Conservation (phyloP, 2,329 filamentous ascomycete species). For the Colletotrichum lentis region DNA sequence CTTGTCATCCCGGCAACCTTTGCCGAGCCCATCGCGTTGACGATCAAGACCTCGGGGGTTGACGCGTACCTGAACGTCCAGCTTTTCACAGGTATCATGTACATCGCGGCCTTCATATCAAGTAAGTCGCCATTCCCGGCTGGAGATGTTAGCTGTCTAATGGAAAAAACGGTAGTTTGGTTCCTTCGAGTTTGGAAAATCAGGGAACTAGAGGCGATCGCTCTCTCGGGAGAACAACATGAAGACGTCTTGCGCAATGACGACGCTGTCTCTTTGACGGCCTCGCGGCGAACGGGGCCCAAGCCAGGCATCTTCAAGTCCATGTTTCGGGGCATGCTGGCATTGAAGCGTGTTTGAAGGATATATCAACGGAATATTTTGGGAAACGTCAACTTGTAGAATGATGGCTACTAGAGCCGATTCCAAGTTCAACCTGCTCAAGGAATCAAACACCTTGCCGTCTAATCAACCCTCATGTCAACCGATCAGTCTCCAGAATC, state of each 20-base stretch:
- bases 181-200: constrained; percentile 38
- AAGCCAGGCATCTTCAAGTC: constrained; percentile 1
- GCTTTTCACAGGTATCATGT: constrained; percentile 69
- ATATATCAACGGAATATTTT: fast-evolving
- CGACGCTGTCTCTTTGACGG: constrained; percentile 16
- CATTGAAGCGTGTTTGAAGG: constrained; percentile 17
- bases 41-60: constrained; percentile 55
- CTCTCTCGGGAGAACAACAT: constrained; percentile 12
- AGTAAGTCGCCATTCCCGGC: constrained; percentile 41
- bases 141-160: background rate
- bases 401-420: background rate
- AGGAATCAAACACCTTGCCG: no score
- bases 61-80: constrained; percentile 62
- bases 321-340: constrained; percentile 7
- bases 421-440: background rate
- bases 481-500: constrained; percentile 18
- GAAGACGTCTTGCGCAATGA: constrained; percentile 13
- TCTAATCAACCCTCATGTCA: background rate
- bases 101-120: constrained; percentile 61
- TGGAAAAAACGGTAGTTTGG: constrained; percentile 22
- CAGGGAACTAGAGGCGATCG: constrained; percentile 27
- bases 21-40: constrained; percentile 69
- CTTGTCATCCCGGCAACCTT: constrained; percentile 76
- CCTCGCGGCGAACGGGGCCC: constrained; percentile 16
- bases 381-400: fast-evolving